Evolutionary conservation across 306 rosid species (phyloP).

Genomic region (Pueraria montana): DNA sequence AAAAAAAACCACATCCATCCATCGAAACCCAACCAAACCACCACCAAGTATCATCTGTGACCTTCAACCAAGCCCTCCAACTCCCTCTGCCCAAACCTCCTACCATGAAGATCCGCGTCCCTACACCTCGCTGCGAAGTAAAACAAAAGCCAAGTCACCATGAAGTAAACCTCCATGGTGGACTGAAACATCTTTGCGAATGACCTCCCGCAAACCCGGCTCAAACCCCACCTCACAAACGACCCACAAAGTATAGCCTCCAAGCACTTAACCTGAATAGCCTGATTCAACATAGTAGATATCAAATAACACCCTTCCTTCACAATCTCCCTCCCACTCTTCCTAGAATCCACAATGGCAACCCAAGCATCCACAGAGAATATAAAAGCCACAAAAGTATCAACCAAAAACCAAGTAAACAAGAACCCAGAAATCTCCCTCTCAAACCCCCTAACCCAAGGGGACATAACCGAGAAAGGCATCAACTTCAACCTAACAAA

Average conservation of each 20-base stretch:
- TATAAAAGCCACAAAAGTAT: constrained; percentile 78
- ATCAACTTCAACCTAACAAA: constrained; percentile 92
- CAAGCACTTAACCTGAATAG: constrained; percentile 79
- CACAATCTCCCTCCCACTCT: constrained; percentile 88
- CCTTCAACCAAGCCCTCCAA: constrained; percentile 78
- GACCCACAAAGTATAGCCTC: constrained; percentile 85
- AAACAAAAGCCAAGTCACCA: constrained; percentile 90
- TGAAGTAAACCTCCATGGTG: constrained; percentile 88
- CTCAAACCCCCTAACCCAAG: constrained; percentile 89
- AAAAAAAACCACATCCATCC: constrained; percentile 48
- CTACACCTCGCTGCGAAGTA: constrained; percentile 78
- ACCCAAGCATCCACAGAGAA: constrained; percentile 97
- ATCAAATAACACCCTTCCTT: constrained; percentile 91
- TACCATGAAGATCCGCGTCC: constrained; percentile 76
- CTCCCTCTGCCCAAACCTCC: constrained; percentile 80
- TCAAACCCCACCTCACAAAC: constrained; percentile 68
- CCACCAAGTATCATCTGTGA: constrained; percentile 65
- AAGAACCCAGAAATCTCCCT: constrained; percentile 84
- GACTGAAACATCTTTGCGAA: constrained; percentile 85
- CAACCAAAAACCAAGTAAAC: constrained; percentile 80
- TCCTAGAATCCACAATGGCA: constrained; percentile 87
- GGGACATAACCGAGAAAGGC: constrained; percentile 96
- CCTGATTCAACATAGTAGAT: constrained; percentile 78
- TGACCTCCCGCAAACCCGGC: constrained; percentile 63
- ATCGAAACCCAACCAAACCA: constrained; percentile 44